Conservation (phyloP, 2,329 filamentous ascomycete genomes). For the Tolypocladium tundrense region DNA sequence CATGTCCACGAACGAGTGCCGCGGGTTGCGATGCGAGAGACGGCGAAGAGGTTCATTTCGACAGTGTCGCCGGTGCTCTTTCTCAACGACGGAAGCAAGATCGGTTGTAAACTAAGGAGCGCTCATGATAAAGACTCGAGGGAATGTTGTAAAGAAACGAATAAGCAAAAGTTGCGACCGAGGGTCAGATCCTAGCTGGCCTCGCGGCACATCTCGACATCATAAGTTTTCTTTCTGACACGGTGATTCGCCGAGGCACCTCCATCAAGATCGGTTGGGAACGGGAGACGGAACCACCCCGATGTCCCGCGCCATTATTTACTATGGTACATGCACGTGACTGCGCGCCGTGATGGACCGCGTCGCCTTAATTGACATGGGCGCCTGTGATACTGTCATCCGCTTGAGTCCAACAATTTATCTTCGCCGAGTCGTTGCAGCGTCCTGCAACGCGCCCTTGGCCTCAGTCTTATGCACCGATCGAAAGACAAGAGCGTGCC, state of each 20-base stretch:
- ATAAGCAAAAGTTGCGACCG: background rate
- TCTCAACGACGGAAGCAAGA: background rate
- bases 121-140: slow-evolving; percentile 5
- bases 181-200: background rate
- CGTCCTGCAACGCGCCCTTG: background rate
- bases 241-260: slow-evolving; percentile 10
- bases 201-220: slow-evolving; percentile 2
- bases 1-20: slow-evolving; percentile 35
- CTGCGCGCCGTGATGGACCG: background rate
- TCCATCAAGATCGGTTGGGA: background rate
- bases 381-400: background rate
- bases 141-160: background rate
- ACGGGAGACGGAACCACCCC: background rate
- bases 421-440: background rate
- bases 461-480: slow-evolving; percentile 18
- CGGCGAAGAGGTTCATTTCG: slow-evolving; percentile 32
- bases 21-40: slow-evolving; percentile 25
- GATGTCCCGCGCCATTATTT: background rate
- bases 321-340: background rate
- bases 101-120: background rate
- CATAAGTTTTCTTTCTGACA: slow-evolving; percentile 5
- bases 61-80: background rate
- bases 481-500: slow-evolving; percentile 15
- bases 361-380: background rate
- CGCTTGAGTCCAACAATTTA: background rate